Base-by-base conservation (phyloP, 2,329 filamentous ascomycete species). In the Teratosphaeria viscida region DNA sequence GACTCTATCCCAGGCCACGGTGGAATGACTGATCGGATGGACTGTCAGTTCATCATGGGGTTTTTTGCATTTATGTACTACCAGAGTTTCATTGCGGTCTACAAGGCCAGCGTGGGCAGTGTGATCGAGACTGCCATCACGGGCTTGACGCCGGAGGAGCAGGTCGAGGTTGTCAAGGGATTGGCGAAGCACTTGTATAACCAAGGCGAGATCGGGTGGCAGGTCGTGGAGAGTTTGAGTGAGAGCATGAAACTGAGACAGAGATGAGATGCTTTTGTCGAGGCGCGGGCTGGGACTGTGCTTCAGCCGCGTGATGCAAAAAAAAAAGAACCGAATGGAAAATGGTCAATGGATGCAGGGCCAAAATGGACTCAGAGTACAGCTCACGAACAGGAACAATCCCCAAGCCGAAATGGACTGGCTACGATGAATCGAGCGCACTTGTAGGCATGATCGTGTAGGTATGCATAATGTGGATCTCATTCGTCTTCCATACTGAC, bases 41-140 rank as follows among this genome's bases (percentile, higher is more conserved):
- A 99, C 73, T 99, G 94, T 74, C 94, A 99, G 73, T 99, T 99
- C 78, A 97, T 97, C 79, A 99, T 99, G 94, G 94, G 94, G 8
- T 94, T 96, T 76, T 97, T 99, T 70, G 85, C 92, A 16, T 97
- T 91, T 79, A 92, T 99, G 83, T 99, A 99, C 78, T 99, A 95
- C 77, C 92, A 96, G 74, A 68, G 89, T 70, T 99, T 99, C 74
- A 92, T 99, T 70, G 92, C 92, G 3, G 81, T 90, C 6, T 85
- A 96, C 79, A 90, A 92, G 74, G 85, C 88, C 47, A 90, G 82
- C 59, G 86, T 96, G 23, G 94, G 92, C 23, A 85, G 85, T 58
- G 88, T 99, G 39, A 88, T 99, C 66, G 92, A 99, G 78, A 84
- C 85, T 12, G 92, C 90, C 56, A 95, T 99, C 66, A 95, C 86